Evolutionary conservation across 768 basidiomycete genomes (phyloP).

Genomic region (Leccinum obscurum): DNA sequence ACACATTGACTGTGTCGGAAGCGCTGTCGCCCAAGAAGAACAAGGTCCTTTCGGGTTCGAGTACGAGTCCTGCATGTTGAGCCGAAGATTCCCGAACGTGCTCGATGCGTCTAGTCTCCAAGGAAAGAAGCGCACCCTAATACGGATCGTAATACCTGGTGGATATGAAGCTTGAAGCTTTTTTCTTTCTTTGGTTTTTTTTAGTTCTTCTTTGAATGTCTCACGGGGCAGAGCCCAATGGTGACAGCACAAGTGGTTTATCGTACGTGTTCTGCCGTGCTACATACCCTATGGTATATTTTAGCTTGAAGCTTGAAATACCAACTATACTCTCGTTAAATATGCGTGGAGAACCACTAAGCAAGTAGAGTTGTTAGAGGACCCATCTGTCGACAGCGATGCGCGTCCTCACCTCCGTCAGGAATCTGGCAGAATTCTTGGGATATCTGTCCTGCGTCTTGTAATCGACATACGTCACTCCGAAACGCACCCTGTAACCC

Average conservation of each 20-base stretch:
- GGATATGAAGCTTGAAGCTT: background rate
- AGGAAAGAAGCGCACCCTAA: background rate
- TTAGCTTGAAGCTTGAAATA: background rate
- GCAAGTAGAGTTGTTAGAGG: background rate
- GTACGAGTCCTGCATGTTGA: background rate
- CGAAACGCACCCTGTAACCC: constrained; percentile 68
- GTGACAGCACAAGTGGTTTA: background rate
- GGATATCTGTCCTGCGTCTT: constrained; percentile 66
- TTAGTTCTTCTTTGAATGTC: background rate
- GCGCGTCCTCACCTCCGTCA: constrained; percentile 46
- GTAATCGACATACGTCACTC: constrained; percentile 75
- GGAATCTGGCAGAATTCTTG: constrained; percentile 62
- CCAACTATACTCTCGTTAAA: background rate
- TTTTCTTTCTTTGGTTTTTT: background rate
- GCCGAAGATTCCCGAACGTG: background rate
- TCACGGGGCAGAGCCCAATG: background rate
- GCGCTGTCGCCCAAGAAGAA: constrained; percentile 20
- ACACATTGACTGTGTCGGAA: constrained; percentile 40
- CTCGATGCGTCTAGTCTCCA: background rate
- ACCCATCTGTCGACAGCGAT: background rate
- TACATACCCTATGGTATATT: background rate
- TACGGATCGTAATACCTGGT: background rate
- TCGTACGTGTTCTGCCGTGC: background rate
- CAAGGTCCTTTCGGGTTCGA: constrained; percentile 2
- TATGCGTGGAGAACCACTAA: constrained; percentile 9